Conservation (phyloP, 2,329 filamentous ascomycete genomes). For the Atkinsonella texensis region DNA sequence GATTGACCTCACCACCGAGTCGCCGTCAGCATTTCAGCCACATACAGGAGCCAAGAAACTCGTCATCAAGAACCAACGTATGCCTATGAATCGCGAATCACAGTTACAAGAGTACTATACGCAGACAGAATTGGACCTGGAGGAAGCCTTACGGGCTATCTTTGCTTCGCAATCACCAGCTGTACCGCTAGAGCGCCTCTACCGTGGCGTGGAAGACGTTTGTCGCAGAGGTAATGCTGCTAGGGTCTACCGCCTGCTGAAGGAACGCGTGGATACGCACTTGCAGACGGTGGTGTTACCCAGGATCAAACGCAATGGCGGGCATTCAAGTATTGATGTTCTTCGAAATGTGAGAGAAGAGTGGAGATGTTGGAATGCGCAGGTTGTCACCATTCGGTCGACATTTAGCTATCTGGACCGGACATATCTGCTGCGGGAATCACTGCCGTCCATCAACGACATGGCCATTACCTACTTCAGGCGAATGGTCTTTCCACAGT, state of each 20-base stretch:
- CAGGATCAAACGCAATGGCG: constrained; percentile 37
- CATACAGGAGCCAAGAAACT: constrained; percentile 72
- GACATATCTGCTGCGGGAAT: constrained; percentile 68
- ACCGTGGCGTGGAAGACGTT: constrained; percentile 81
- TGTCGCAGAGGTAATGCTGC: constrained; percentile 67
- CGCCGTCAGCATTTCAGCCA: constrained; percentile 48
- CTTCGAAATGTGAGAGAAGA: constrained; percentile 41
- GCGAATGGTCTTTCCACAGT: constrained; percentile 34
- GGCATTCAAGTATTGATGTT: constrained; percentile 46
- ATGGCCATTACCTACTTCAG: constrained; percentile 70
- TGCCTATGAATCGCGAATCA: constrained; percentile 39
- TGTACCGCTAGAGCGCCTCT: constrained; percentile 79
- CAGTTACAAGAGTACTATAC: constrained; percentile 69
- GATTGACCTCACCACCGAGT: constrained; percentile 22
- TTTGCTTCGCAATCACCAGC: constrained; percentile 52
- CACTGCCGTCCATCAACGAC: constrained; percentile 63
- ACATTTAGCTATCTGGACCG: constrained; percentile 93
- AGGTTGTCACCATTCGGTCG: constrained; percentile 62
- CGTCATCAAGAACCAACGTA: constrained; percentile 83
- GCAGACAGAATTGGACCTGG: constrained; percentile 61
- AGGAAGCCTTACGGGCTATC: constrained; percentile 59
- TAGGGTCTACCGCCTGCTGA: constrained; percentile 54
- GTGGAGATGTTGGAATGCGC: constrained; percentile 70
- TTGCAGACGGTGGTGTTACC: constrained; percentile 50
- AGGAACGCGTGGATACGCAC: constrained; percentile 53